These are phyloP conservation scores for Fusarium clavum DNA, from an alignment of 2,329 filamentous ascomycete species.

Conservation along the genomic window DNA sequence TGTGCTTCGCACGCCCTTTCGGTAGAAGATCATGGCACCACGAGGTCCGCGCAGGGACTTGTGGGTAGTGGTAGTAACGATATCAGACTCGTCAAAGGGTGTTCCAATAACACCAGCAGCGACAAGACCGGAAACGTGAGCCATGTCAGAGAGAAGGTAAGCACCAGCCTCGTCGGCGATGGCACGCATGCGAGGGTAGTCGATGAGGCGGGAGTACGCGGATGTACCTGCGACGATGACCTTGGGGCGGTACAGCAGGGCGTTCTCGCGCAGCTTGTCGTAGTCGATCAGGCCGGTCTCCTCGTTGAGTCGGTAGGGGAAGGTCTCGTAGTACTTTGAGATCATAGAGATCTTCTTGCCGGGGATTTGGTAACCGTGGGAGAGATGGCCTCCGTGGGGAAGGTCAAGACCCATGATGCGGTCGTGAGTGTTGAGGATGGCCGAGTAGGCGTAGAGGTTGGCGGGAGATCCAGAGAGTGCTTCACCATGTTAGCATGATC, in stretches of 20 bases:
- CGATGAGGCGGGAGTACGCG: conserved; percentile 92
- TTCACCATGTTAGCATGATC: conserved; percentile 49
- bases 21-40: conserved; percentile 98
- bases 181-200: conserved; percentile 88
- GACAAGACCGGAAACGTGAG: conserved; percentile 92
- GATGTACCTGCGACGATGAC: conserved; percentile 92
- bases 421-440: conserved; percentile 88
- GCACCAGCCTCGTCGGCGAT: conserved; percentile 89
- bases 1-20: conserved; percentile 84
- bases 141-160: conserved; percentile 94
- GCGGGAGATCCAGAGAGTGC: conserved; percentile 77
- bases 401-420: conserved; percentile 96
- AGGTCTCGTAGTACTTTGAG: conserved; percentile 96
- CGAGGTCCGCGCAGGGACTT: conserved; percentile 94
- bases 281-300: conserved; percentile 93
- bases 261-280: conserved; percentile 84
- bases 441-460: conserved; percentile 92
- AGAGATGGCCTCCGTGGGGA: conserved; percentile 93
- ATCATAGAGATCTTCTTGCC: conserved; percentile 92
- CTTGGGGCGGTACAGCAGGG: conserved; percentile 90
- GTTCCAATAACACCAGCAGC: conserved; percentile 89
- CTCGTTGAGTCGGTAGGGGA: conserved; percentile 91
- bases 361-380: conserved; percentile 94
- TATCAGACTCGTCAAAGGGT: conserved; percentile 87
- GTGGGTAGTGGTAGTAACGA: conserved; percentile 98